Base-by-base conservation (phyloP, 495 filamentous ascomycete genomes). In the Podospora pseudopauciseta region DNA sequence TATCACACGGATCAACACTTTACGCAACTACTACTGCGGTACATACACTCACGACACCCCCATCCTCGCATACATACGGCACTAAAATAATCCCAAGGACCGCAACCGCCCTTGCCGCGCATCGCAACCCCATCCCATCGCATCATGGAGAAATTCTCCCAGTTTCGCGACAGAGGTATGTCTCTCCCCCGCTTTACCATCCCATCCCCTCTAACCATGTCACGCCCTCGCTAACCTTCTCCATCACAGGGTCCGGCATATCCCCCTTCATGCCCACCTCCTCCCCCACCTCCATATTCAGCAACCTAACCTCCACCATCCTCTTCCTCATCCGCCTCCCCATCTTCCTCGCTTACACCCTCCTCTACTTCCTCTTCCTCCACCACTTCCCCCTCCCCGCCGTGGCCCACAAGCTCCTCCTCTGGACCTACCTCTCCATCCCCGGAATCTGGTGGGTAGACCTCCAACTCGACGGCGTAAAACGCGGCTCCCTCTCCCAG, bases 361-460 rank as follows among this genome's bases (percentile, higher is more conserved):
- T 86, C 55, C 72, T 84, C 71, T 95, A 96, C 82, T 95, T 97
- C 78, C 74, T 91, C 63, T 71, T 97, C 30, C 82, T 98, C 56
- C 91, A 93, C 81, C 92, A 88, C 86, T 85, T 97, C 2, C 87
- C 39, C 39, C 15, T 97, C n/a, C 92, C 92, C 1, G 87, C 87
- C 11, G 76, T 92, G 49, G 79, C 84, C 15, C 91, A 92, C 75
- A 98, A 97, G 78, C 88, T 92, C 18, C 84, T 89, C 54, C 76
- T 98, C 32, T 98, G 96, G 94, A 83, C 87, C 60, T 86, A 98
- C 57, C 84, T 99, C 19, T 89, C 87, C 34, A 89, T 93, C 26
- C 91, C 93, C 0, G 94, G 94, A 20, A 89, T 97, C 53, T 98
- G 95, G 94, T 98, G 94, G 94, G 90, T 97, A 62, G 95, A 98